Percentiles rank a stretch among this genome's conserved stretches.
phyloP scores from a whole-genome alignment of 1,284 basidiomycete genomes.

The Sanghuangporus baumii region DNA sequence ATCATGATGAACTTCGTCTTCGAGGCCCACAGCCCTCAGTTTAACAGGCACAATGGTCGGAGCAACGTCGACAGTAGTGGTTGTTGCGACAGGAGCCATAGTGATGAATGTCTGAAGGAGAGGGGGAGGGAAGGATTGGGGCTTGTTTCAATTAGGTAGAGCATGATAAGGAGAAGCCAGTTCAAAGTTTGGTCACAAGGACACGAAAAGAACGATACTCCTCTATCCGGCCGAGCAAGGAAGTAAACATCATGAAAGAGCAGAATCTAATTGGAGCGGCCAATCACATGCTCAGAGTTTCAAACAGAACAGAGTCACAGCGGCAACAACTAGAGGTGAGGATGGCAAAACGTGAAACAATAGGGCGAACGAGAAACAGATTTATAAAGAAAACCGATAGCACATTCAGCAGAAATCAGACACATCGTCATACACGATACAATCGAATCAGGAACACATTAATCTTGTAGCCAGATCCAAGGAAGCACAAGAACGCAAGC shows the following conservation, averaged over 20 bases:
- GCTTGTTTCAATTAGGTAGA: neutral
- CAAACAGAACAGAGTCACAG: too few species aligned
- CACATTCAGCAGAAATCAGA: neutral
- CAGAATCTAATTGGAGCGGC: too few species aligned
- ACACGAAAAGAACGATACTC: neutral
- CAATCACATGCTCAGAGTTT: too few species aligned
- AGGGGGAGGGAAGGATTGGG: neutral
- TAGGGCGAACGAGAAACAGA: neutral
- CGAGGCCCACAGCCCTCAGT: neutral
- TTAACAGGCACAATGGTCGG: neutral
- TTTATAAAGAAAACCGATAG: neutral
- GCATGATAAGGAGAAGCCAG: neutral
- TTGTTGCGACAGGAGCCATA: slow-evolving; percentile 6
- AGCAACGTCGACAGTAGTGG: neutral
- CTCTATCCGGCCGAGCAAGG: neutral
- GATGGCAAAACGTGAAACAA: too few species aligned
- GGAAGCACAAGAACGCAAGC: neutral
- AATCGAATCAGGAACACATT: neutral
- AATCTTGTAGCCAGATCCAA: neutral
- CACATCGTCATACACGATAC: neutral
- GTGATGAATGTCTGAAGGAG: neutral
- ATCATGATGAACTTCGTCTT: slow-evolving; percentile 1
- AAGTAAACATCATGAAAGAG: too few species aligned
- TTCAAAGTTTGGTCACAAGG: neutral
- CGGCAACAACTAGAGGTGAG: too few species aligned